A percentile compares a stretch with the other conserved stretches of the same genome.
Evolutionary conservation across 345 rosid species (phyloP).

Genomic region (Raphanus raphanistrum): DNA sequence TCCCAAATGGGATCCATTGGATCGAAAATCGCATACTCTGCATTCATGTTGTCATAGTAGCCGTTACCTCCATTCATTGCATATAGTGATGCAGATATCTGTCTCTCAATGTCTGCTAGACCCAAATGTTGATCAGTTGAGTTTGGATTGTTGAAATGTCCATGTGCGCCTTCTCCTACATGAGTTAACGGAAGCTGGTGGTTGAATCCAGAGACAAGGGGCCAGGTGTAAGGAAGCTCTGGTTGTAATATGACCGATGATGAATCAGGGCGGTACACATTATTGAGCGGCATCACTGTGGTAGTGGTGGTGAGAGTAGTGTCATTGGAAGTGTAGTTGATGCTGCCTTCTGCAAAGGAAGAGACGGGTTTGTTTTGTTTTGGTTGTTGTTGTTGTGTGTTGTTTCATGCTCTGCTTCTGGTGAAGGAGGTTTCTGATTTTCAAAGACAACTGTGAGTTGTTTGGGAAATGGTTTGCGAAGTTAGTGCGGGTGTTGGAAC

Average conservation of each 20-base stretch:
- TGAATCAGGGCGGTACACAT: neutral
- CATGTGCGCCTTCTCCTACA: neutral
- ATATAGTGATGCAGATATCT: neutral
- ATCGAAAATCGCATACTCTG: neutral
- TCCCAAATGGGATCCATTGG: neutral
- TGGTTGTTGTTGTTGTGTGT: neutral
- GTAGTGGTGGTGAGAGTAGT: neutral
- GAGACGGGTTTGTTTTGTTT: neutral
- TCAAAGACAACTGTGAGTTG: neutral
- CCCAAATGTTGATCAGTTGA: neutral
- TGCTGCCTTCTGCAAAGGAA: neutral
- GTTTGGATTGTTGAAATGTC: neutral
- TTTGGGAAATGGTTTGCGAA: constrained; percentile 1
- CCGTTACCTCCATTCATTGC: neutral
- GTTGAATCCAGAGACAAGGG: neutral
- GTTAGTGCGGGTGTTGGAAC: neutral
- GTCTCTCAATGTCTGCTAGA: neutral
- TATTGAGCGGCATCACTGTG: neutral
- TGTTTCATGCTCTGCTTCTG: neutral
- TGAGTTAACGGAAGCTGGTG: neutral
- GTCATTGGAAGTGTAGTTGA: neutral
- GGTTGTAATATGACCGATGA: neutral
- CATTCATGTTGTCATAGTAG: neutral
- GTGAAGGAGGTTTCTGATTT: neutral
- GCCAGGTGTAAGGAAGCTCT: neutral